Evolutionary conservation across 2,329 filamentous ascomycete genomes (phyloP).

Genomic region (Cytospora mali): DNA sequence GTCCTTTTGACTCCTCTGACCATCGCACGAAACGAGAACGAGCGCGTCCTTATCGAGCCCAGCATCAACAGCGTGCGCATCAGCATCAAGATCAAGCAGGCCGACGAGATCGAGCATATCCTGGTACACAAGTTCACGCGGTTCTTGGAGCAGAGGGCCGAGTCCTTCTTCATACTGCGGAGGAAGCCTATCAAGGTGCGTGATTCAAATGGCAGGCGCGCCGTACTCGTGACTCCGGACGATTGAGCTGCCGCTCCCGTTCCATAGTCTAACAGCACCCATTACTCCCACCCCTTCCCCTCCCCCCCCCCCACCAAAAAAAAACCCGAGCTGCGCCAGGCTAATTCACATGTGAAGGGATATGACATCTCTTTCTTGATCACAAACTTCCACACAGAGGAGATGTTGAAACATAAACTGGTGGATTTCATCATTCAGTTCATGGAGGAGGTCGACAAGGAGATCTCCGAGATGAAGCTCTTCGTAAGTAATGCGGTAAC

Average conservation of each 20-base stretch:
- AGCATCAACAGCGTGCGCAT: constrained; percentile 96
- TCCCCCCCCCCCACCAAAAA: too few relatives aligned
- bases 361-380: constrained; percentile 99
- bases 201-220: constrained; percentile 6
- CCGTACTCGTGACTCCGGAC: background rate
- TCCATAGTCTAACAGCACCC: background rate
- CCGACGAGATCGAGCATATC: constrained; percentile 97
- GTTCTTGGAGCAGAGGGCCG: constrained; percentile 93
- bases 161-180: constrained; percentile 94
- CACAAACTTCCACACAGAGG: constrained; percentile 97
- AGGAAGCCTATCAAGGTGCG: constrained; percentile 91
- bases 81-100: constrained; percentile 99
- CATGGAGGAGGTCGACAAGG: constrained; percentile 99
- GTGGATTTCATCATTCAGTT: constrained; percentile 99
- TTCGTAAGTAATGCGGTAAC: constrained; percentile 56
- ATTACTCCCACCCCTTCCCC: background rate
- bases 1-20: constrained; percentile 89
- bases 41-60: constrained; percentile 93
- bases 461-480: constrained; percentile 99
- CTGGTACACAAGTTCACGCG: constrained; percentile 97
- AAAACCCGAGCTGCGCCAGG: background rate
- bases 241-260: background rate
- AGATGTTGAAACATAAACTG: constrained; percentile 98
- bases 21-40: constrained; percentile 93
- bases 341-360: constrained; percentile 56